Evolutionary conservation across 441 rosid genomes (phyloP).

Genomic region (Jatropha multifida): DNA sequence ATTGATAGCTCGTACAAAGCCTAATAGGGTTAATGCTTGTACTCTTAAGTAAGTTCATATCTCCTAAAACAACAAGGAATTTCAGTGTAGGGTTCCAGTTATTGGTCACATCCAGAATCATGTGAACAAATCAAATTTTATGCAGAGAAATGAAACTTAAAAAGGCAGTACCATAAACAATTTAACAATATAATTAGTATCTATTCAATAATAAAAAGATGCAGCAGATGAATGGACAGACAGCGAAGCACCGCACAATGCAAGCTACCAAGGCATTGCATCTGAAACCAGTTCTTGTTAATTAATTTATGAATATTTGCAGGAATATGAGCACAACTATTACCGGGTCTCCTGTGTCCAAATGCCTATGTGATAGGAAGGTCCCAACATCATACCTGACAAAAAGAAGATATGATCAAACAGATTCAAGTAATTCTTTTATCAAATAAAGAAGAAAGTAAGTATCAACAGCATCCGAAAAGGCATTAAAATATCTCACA

Average conservation of each 20-base stretch:
- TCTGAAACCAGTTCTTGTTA: neutral
- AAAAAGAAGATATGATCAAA: constrained; percentile 16
- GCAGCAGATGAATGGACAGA: neutral
- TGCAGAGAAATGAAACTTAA: neutral
- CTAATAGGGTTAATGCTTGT: neutral
- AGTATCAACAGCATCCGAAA: constrained; percentile 3
- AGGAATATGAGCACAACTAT: constrained; percentile 20
- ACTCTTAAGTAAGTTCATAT: neutral
- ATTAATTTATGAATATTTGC: neutral
- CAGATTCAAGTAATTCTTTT: constrained; percentile 6
- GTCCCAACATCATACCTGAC: constrained; percentile 92
- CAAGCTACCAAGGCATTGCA: neutral
- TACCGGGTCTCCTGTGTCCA: constrained; percentile 92
- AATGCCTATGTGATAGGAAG: constrained; percentile 74
- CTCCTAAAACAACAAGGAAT: neutral
- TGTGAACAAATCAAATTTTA: neutral
- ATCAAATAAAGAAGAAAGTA: constrained; percentile 5
- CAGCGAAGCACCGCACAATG: neutral
- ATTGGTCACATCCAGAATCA: neutral
- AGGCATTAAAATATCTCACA: neutral
- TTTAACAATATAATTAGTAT: neutral
- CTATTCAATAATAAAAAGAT: constrained; percentile 2
- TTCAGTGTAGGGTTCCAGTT: neutral
- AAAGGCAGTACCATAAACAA: neutral
- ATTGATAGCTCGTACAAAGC: neutral